phyloP scores from a whole-genome alignment of 306 rosid genomes.

The Inga laurina region DNA sequence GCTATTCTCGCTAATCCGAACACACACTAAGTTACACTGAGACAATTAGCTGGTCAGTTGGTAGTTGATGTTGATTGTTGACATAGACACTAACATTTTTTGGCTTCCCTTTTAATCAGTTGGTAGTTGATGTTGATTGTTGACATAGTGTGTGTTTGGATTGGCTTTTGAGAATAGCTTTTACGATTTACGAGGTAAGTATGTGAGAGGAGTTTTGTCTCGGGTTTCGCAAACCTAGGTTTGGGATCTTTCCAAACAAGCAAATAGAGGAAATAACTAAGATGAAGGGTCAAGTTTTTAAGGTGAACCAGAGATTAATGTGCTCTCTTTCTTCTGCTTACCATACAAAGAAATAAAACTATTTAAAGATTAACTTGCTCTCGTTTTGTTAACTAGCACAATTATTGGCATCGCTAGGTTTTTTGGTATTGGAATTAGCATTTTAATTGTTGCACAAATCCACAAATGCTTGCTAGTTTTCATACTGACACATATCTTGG shows the following conservation, averaged over 20 bases:
- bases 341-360: background rate
- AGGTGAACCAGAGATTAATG: background rate
- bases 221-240: no score
- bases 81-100: background rate
- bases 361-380: background rate
- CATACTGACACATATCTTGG: slow-evolving; percentile 24
- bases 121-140: no score
- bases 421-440: background rate
- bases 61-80: background rate
- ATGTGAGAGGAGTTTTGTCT: no score
- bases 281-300: background rate
- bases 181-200: no score
- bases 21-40: background rate
- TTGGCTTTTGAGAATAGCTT: no score
- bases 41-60: background rate
- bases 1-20: no score
- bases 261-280: background rate
- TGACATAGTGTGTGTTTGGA: no score
- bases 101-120: no score
- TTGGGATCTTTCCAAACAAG: no score
- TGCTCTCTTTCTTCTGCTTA: background rate
- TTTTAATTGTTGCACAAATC: background rate
- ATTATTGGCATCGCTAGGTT: background rate
- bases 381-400: background rate
- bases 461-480: slow-evolving; percentile 2